phyloP scores from a whole-genome alignment of 106 monocot genomes.

The Hemerocallis citrina region DNA sequence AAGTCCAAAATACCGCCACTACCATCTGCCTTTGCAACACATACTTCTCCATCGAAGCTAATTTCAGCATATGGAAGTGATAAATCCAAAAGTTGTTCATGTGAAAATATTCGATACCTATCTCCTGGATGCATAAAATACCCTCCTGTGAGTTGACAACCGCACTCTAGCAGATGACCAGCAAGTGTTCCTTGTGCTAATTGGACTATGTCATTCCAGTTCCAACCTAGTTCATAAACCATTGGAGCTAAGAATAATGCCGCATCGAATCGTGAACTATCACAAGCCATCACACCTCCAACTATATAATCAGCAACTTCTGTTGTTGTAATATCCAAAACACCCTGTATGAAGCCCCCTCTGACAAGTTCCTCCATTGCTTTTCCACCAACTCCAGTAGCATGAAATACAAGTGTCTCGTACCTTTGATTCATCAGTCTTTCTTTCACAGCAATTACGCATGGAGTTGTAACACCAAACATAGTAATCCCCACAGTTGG shows the following conservation, averaged over 20 bases:
- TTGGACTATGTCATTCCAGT: conserved; percentile 62
- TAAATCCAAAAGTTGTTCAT: conserved; percentile 76
- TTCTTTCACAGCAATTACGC: conserved; percentile 51
- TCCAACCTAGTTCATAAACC: conserved; percentile 99
- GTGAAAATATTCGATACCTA: conserved; percentile 46
- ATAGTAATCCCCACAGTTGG: conserved; percentile 81
- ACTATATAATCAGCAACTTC: conserved; percentile 93
- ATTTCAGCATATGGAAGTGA: conserved; percentile 98
- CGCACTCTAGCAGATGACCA: conserved; percentile 97
- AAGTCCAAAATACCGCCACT: conserved; percentile 73
- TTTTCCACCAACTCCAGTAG: conserved; percentile 86
- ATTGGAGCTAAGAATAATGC: no score
- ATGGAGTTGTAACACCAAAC: conserved; percentile 96
- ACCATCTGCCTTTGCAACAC: conserved; percentile 65
- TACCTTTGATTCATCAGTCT: conserved; percentile 61
- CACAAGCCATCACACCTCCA: conserved; percentile 91
- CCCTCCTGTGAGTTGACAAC: conserved; percentile 97
- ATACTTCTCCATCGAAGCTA: conserved; percentile 57
- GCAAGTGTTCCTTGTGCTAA: conserved; percentile 84
- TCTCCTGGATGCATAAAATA: conserved; percentile 99
- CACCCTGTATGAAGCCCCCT: conserved; percentile 84
- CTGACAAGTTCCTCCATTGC: conserved; percentile 96
- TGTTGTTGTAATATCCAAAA: conserved; percentile 91
- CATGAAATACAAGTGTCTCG: conserved; percentile 91
- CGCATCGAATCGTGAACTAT: conserved; percentile 74